Conservation (phyloP, 306 rosid species). For the Pyrus pyrifolia region DNA sequence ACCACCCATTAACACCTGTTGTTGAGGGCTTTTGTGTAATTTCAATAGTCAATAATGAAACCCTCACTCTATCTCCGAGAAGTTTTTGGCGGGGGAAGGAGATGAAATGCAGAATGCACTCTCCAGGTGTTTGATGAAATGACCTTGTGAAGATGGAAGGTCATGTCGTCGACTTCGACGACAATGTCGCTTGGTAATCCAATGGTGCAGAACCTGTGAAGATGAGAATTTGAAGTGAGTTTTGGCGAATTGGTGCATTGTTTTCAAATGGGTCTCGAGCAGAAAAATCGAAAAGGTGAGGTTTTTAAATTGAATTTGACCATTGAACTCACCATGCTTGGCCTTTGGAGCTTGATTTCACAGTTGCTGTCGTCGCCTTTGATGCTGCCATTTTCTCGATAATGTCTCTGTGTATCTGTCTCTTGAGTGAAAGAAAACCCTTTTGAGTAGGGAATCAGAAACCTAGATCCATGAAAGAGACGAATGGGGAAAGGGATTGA, state of each 20-base stretch:
- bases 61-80: no score
- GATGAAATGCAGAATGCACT: not conserved
- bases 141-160: slow-evolving; percentile 94
- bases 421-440: not conserved
- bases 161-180: slow-evolving; percentile 76
- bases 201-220: slow-evolving; percentile 83
- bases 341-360: slow-evolving; percentile 66
- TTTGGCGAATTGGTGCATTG: not conserved
- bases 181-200: slow-evolving; percentile 97
- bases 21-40: no score
- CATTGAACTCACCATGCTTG: slow-evolving; percentile 74
- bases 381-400: slow-evolving; percentile 46
- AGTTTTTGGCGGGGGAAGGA: not conserved
- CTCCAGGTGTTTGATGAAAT: not conserved
- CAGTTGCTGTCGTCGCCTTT: slow-evolving; percentile 7
- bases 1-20: no score
- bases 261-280: not conserved
- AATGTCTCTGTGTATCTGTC: not conserved
- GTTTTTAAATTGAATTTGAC: not conserved
- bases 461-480: slow-evolving; percentile 20
- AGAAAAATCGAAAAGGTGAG: not conserved
- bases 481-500: slow-evolving; percentile 6
- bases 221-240: not conserved
- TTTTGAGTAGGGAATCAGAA: slow-evolving; percentile 12
- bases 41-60: no score